Conservation (phyloP, 768 basidiomycete genomes). For the Leccinum pellstonianum region DNA sequence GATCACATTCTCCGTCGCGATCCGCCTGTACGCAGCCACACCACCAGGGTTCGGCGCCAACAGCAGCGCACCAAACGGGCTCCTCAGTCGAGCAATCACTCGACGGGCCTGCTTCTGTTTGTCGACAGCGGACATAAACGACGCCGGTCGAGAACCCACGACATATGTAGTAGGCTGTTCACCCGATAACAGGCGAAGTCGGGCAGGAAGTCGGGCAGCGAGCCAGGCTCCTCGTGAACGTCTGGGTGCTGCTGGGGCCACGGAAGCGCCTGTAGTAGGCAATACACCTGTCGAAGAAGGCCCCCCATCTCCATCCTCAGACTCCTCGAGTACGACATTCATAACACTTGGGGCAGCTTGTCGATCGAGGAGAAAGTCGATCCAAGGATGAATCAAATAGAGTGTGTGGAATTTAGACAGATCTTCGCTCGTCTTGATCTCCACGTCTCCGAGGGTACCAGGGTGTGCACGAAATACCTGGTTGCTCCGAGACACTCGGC, state of each 20-base stretch:
- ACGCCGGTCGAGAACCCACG: background rate
- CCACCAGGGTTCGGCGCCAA: background rate
- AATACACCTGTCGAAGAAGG: background rate
- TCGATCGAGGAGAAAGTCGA: background rate
- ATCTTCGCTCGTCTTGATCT: background rate
- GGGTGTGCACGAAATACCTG: background rate
- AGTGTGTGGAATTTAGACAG: background rate
- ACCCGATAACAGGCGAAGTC: constrained; percentile 4
- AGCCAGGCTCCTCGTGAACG: background rate
- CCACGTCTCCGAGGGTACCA: background rate
- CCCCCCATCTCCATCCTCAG: background rate
- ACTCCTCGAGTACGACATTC: background rate
- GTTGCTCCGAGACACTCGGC: background rate
- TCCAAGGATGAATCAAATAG: background rate
- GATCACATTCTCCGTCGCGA: constrained; percentile 13
- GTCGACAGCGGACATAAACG: accelerated
- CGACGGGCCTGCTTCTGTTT: background rate
- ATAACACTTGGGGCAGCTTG: background rate
- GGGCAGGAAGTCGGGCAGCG: background rate
- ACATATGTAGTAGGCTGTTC: background rate
- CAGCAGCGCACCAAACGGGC: background rate
- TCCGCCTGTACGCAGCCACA: constrained; percentile 7
- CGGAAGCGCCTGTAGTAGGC: background rate
- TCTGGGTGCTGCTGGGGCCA: background rate
- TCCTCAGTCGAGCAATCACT: background rate